Evolutionary conservation across 768 basidiomycete genomes (phyloP).

Genomic region (Asterophora lycoperdoides): DNA sequence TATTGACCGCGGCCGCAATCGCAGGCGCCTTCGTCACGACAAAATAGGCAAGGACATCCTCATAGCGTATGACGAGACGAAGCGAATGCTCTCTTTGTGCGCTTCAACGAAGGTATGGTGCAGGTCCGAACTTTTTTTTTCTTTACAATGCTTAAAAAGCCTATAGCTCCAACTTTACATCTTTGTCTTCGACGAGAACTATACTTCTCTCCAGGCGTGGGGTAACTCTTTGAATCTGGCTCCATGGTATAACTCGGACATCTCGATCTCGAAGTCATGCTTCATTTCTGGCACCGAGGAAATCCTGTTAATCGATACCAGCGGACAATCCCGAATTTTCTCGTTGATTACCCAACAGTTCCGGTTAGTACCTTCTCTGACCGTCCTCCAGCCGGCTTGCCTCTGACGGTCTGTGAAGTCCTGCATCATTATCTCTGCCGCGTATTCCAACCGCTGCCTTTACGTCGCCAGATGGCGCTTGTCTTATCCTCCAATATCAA

Average conservation of each 20-base stretch:
- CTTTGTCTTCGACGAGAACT: conserved; percentile 44
- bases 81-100: conserved; percentile 44
- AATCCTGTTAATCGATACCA: conserved; percentile 44
- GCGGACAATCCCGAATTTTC: conserved; percentile 42
- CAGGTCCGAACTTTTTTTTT: too few relatives aligned
- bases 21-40: conserved; percentile 36
- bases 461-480: conserved; percentile 54
- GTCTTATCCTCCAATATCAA: conserved; percentile 35
- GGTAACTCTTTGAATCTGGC: conserved; percentile 38
- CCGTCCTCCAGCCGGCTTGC: neutral
- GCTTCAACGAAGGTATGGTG: conserved; percentile 33
- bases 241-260: conserved; percentile 36
- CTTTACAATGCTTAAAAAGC: neutral
- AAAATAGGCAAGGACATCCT: conserved; percentile 44
- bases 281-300: conserved; percentile 53
- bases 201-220: conserved; percentile 34
- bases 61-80: conserved; percentile 49
- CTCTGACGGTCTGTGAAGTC: conserved; percentile 26
- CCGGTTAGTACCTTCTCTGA: conserved; percentile 31
- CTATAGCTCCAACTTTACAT: conserved; percentile 37
- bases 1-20: conserved; percentile 18
- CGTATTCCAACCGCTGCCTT: conserved; percentile 30
- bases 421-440: conserved; percentile 39
- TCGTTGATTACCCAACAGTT: conserved; percentile 52
- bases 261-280: conserved; percentile 30